Conservation (phyloP, 2,329 filamentous ascomycete genomes). For the Aureobasidium sp. region DNA sequence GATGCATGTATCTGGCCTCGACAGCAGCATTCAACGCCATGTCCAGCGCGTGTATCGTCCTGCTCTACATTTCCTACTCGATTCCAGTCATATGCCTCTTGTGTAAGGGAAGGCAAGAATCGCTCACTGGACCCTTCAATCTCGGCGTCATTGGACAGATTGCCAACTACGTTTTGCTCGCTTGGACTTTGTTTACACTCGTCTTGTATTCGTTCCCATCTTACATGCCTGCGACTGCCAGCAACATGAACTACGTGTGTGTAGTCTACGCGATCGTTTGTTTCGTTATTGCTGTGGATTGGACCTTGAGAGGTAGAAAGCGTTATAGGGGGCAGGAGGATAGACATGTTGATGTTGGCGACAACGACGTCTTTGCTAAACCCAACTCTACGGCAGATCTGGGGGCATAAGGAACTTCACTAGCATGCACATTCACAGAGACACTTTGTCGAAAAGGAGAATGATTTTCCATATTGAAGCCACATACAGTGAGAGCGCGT, state of each 20-base stretch:
- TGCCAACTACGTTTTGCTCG: conserved; percentile 39
- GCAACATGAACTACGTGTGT: conserved; percentile 29
- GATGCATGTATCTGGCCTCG: conserved; percentile 40
- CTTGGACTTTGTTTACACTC: conserved; percentile 45
- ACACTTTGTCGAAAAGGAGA: no score
- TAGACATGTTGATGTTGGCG: neutral
- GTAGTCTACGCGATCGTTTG: conserved; percentile 37
- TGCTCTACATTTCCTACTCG: conserved; percentile 48
- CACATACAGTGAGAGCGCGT: neutral
- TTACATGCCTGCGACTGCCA: conserved; percentile 12
- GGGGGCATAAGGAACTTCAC: no score
- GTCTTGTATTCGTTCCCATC: conserved; percentile 30
- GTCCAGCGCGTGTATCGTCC: conserved; percentile 48
- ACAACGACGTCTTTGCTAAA: neutral
- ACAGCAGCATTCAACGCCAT: conserved; percentile 37
- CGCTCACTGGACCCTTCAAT: conserved; percentile 44
- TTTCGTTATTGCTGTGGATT: conserved; percentile 32
- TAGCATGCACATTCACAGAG: no score
- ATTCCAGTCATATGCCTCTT: conserved; percentile 42
- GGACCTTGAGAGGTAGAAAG: conserved; percentile 33
- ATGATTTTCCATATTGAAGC: no score
- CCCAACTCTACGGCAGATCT: no score
- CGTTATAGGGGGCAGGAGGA: conserved; percentile 21
- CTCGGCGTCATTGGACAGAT: conserved; percentile 38
- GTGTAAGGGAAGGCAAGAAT: conserved; percentile 38